A percentile compares a stretch with the other conserved stretches of the same genome.
phyloP scores from a whole-genome alignment of 352 stramenopile species.

The Bremia lactucae region DNA sequence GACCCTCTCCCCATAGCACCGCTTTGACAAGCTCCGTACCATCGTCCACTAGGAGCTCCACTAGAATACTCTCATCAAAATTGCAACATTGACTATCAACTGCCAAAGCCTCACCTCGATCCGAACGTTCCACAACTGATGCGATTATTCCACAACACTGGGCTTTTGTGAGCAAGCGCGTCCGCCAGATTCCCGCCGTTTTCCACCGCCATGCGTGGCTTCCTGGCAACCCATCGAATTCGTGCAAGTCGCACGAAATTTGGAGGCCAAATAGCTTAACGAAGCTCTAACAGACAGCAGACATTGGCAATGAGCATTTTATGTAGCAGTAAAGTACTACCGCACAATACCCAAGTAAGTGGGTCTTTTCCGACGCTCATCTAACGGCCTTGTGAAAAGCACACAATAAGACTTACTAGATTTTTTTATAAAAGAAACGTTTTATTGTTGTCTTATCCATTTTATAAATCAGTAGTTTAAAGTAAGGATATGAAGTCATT shows the following conservation, averaged over 20 bases:
- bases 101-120: constrained; percentile 31
- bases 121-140: constrained; percentile 37
- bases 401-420: no score
- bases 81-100: background rate
- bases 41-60: constrained; percentile 67
- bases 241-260: constrained; percentile 24
- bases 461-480: no score
- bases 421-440: no score
- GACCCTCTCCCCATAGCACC: constrained; percentile 30
- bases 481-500: no score
- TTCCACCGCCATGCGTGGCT: constrained; percentile 48
- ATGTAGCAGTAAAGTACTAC: no score
- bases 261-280: constrained; percentile 52
- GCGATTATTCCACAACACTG: constrained; percentile 52
- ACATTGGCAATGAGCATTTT: background rate
- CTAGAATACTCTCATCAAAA: constrained; percentile 13
- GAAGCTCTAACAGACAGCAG: constrained; percentile 33
- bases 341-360: no score
- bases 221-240: constrained; percentile 37
- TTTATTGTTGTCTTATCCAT: no score
- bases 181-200: constrained; percentile 6
- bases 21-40: constrained; percentile 51
- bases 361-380: no score
- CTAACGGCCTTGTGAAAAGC: no score
- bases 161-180: constrained; percentile 52